Conservation (phyloP, 306 rosid species). For the Glycine tomentella region DNA sequence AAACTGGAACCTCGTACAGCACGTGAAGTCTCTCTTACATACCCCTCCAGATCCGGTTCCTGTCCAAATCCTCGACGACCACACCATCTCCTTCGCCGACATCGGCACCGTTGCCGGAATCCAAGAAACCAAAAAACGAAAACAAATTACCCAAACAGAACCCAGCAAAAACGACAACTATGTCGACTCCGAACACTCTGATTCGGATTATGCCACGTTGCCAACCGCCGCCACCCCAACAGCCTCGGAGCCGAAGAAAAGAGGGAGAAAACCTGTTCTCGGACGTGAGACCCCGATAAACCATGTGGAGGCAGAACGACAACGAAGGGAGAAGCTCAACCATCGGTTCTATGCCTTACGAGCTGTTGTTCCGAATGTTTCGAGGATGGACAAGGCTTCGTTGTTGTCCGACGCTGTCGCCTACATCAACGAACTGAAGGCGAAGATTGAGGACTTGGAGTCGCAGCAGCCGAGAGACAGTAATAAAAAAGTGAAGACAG, state of each 20-base stretch:
- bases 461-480: constrained; percentile 37
- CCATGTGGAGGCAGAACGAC: constrained; percentile 96
- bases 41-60: constrained; percentile 15
- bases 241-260: constrained; percentile 51
- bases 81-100: constrained; percentile 66
- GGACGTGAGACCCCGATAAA: constrained; percentile 63
- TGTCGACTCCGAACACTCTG: constrained; percentile 65
- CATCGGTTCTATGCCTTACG: constrained; percentile 81
- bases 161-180: not conserved
- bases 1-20: constrained; percentile 69
- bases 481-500: constrained; percentile 60
- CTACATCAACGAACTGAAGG: constrained; percentile 72
- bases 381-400: constrained; percentile 95
- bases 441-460: constrained; percentile 68
- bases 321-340: constrained; percentile 89
- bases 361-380: constrained; percentile 93
- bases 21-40: constrained; percentile 62
- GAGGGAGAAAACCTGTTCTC: constrained; percentile 70
- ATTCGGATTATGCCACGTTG: constrained; percentile 54
- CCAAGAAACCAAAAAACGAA: constrained; percentile 35
- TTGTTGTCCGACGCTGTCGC: constrained; percentile 79
- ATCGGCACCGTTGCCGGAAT: constrained; percentile 56
- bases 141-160: not conserved
- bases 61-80: constrained; percentile 46
- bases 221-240: not conserved